These are phyloP conservation scores for Crucihimalaya himalaica DNA, from an alignment of 345 rosid species.

Conservation along the genomic window DNA sequence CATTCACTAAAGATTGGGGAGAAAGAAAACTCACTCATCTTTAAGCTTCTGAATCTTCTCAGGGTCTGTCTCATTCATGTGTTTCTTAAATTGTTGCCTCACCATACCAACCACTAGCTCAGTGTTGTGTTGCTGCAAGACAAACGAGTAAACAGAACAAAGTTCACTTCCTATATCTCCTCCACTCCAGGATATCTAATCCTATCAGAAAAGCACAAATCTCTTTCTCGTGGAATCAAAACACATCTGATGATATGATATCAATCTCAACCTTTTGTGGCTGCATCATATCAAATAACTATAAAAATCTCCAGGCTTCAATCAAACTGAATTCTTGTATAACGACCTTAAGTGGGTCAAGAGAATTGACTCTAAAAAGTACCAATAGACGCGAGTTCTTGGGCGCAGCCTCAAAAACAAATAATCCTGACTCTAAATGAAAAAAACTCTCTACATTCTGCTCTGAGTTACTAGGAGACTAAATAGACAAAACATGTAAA, in stretches of 20 bases:
- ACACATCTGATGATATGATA: background rate
- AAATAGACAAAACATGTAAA: background rate
- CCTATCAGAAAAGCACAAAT: background rate
- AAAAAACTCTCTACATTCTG: background rate
- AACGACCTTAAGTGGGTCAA: background rate
- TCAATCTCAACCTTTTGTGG: constrained; percentile 1
- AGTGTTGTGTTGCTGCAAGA: constrained; percentile 85
- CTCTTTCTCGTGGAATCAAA: background rate
- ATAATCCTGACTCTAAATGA: background rate
- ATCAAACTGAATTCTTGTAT: background rate
- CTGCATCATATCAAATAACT: background rate
- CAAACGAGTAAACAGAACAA: constrained; percentile 10
- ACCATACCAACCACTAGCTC: constrained; percentile 73
- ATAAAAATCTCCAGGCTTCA: constrained; percentile 13
- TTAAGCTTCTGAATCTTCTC: constrained; percentile 86
- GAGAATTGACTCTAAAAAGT: background rate
- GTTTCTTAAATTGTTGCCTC: constrained; percentile 81
- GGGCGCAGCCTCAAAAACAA: background rate
- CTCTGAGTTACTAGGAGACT: background rate
- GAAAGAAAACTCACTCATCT: constrained; percentile 69
- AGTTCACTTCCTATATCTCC: background rate
- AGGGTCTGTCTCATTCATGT: constrained; percentile 84
- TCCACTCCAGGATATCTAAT: constrained; percentile 1
- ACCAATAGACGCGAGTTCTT: background rate
- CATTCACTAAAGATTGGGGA: constrained; percentile 6